Base-by-base conservation (phyloP, 2,329 filamentous ascomycete genomes). In the Bertia moriformis region DNA sequence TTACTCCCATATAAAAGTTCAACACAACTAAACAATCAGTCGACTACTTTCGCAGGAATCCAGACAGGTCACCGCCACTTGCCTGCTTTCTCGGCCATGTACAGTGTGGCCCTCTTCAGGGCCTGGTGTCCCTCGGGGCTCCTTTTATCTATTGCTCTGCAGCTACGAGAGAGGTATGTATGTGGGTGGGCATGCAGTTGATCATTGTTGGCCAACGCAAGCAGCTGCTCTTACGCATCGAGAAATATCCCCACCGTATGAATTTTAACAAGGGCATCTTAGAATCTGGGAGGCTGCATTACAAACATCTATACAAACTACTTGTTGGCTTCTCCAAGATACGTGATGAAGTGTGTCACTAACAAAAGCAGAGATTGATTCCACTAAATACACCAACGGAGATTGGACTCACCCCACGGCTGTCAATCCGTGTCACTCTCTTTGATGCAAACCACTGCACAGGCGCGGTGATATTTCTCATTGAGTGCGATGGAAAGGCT, bases 361-460 rank as follows among this genome's bases (percentile, higher is more conserved):
- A 4, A 10, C 19, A 80, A 73, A 87, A 7, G 7, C 32, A 35
- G 32, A 7, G 88, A 59, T 70, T 86, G 0, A 69, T 96, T 20
- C 88, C 88, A 1, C 59, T 94, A 5, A 79, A 91, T 38, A 86
- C 85, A 0, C 84, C 86, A 0, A 88, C 79, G 0, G 58, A 62
- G 3, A 73, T 96, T 37, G 84, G 93, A 49, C 65, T 95, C 2
- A 67, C 65, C 1, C 83, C 79, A 0, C 72, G 73, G 1, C 69
- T 71, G 37, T 62, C 60, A n/a, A 75, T 95, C 18, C 75, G 78
- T 37, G 84, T 93, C 14, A 95, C 87, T 0, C 65, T 95, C 0
- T 73, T 95, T 39, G 82, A 94, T 60, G 87, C 89, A 1, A 95
- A 96, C 49, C 89, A 95, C 53, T 96, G 89, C 49, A 71, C 81